Evolutionary conservation across 2,329 filamentous ascomycete genomes (phyloP).

Genomic region (Zalaria obscura): DNA sequence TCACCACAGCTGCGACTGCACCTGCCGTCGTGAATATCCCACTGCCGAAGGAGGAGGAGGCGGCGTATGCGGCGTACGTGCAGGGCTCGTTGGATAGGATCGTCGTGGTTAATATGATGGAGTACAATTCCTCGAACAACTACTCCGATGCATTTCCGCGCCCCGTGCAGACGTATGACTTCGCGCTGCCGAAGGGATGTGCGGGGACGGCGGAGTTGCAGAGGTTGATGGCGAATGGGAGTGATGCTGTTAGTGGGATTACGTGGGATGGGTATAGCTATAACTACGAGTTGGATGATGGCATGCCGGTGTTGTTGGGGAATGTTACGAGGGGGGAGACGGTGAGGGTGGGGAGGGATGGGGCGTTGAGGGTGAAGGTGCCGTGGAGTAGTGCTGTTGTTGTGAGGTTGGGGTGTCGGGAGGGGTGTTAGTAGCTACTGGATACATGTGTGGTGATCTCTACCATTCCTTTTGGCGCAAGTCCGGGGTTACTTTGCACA

Average conservation of each 20-base stretch:
- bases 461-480: too few relatives aligned
- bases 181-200: conserved; percentile 22
- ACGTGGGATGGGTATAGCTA: conserved; percentile 49
- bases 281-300: conserved; percentile 43
- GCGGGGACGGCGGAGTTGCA: conserved; percentile 24
- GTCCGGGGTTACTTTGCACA: too few relatives aligned
- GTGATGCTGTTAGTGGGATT: conserved; percentile 47
- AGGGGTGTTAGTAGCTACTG: neutral
- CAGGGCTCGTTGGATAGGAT: conserved; percentile 30
- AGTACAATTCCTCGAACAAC: conserved; percentile 34
- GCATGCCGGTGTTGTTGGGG: conserved; percentile 35
- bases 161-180: conserved; percentile 25
- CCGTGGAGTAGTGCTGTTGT: conserved; percentile 6
- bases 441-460: too few relatives aligned
- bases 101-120: conserved; percentile 42
- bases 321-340: conserved; percentile 43
- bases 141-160: conserved; percentile 32
- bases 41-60: conserved; percentile 25
- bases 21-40: conserved; percentile 34
- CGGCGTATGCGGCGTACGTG: conserved; percentile 44
- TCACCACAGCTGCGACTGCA: conserved; percentile 13
- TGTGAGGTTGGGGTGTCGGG: neutral
- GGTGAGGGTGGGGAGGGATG: conserved; percentile 9
- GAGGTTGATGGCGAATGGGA: conserved; percentile 45
- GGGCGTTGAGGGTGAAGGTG: conserved; percentile 1